A percentile compares a stretch with the other conserved stretches of the same genome.
Evolutionary conservation across 352 stramenopile species (phyloP).

Genomic region (Thalassiosira exigua): DNA sequence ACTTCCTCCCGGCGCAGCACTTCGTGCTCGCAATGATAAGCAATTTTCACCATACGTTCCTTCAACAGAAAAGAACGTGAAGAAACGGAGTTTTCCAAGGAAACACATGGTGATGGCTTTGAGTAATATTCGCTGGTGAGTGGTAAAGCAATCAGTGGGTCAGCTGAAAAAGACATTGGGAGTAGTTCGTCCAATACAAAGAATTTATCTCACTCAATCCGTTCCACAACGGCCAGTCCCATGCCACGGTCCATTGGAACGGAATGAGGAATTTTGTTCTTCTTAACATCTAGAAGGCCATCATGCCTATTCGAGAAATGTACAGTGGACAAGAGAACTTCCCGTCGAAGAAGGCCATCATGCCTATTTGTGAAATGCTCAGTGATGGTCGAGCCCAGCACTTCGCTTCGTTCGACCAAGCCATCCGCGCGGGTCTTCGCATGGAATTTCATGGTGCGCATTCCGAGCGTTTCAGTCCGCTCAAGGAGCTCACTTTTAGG

Average conservation of each 20-base stretch:
- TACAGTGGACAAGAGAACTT: neutral
- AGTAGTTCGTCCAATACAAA: too few relatives aligned
- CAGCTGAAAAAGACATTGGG: too few relatives aligned
- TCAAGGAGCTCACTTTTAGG: neutral
- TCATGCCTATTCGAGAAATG: neutral
- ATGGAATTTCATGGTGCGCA: neutral
- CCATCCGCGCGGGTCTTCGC: neutral
- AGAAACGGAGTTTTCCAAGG: neutral
- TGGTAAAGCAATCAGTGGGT: too few relatives aligned
- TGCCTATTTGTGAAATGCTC: neutral
- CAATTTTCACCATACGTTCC: neutral
- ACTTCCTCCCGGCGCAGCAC: too few relatives aligned
- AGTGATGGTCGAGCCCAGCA: neutral
- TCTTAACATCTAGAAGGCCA: neutral
- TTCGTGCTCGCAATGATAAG: slow-evolving; percentile 1
- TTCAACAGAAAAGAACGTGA: neutral
- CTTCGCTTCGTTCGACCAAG: neutral
- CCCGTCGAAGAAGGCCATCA: neutral
- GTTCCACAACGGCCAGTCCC: neutral
- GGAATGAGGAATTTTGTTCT: neutral
- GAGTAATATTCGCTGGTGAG: too few relatives aligned
- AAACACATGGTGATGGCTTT: too few relatives aligned
- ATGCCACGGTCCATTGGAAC: neutral
- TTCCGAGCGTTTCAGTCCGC: neutral
- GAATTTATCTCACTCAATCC: slow-evolving; percentile 2